Evolutionary conservation across 2,329 filamentous ascomycete species (phyloP).

Genomic region (Ascochyta pisi): DNA sequence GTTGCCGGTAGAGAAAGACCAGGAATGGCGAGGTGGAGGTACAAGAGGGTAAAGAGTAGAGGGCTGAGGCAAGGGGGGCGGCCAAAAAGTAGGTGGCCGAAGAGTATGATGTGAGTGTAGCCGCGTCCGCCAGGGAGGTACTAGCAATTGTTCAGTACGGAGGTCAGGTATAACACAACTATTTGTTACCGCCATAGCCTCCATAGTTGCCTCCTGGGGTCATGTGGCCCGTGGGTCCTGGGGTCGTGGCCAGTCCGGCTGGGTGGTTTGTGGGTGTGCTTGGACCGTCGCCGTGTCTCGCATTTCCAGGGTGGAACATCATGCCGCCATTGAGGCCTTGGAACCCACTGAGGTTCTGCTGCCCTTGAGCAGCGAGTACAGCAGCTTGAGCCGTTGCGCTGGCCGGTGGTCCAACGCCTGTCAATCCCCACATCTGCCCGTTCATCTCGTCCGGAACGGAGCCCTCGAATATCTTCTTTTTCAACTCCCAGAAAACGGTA

Average conservation of each 20-base stretch:
- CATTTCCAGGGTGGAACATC: slow-evolving; percentile 51
- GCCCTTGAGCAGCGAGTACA: slow-evolving; percentile 53
- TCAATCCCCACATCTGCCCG: slow-evolving; percentile 93
- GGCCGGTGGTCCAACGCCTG: slow-evolving; percentile 61
- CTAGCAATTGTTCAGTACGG: slow-evolving; percentile 12
- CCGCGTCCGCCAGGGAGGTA: background rate
- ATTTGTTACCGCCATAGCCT: slow-evolving; percentile 47
- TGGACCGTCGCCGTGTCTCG: slow-evolving; percentile 59
- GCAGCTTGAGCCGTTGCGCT: slow-evolving; percentile 63
- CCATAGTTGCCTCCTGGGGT: slow-evolving; percentile 83
- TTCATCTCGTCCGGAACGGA: slow-evolving; percentile 79
- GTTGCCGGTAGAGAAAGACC: too few relatives aligned
- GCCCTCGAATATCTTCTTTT: slow-evolving; percentile 84
- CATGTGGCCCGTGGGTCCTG: slow-evolving; percentile 70
- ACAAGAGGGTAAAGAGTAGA: background rate
- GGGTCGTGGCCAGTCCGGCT: slow-evolving; percentile 58
- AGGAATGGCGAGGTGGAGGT: background rate
- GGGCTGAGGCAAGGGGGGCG: background rate
- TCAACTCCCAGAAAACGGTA: slow-evolving; percentile 92
- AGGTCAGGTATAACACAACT: slow-evolving; percentile 3
- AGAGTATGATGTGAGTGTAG: background rate
- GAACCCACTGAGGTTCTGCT: slow-evolving; percentile 38
- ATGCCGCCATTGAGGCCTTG: slow-evolving; percentile 47
- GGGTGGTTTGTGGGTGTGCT: slow-evolving; percentile 72
- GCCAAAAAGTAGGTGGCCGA: background rate